Evolutionary conservation across 768 basidiomycete species (phyloP).

Genomic region (Coprinopsis marcescibilis): DNA sequence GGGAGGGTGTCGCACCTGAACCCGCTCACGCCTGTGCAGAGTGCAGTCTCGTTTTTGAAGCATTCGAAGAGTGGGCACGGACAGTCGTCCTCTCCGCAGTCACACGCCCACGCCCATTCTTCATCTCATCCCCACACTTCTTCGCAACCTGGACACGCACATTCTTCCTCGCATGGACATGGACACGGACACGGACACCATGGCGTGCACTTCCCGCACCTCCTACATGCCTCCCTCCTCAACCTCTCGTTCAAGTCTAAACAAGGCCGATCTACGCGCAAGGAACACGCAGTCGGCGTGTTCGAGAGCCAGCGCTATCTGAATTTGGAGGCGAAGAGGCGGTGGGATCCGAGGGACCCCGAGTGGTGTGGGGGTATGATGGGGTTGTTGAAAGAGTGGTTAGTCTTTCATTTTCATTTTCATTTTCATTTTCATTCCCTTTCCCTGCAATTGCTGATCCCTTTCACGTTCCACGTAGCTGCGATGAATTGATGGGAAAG

Average conservation of each 20-base stretch:
- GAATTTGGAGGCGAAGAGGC: slow-evolving; percentile 53
- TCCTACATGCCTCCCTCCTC: slow-evolving; percentile 34
- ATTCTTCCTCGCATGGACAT: slow-evolving; percentile 10
- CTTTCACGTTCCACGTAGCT: slow-evolving; percentile 24
- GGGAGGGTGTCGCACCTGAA: no score
- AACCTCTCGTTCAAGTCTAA: slow-evolving; percentile 28
- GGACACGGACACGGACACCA: slow-evolving; percentile 21
- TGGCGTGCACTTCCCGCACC: slow-evolving; percentile 29
- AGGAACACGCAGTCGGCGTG: slow-evolving; percentile 59
- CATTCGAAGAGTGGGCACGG: no score
- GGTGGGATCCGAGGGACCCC: slow-evolving; percentile 43
- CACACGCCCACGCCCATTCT: not conserved
- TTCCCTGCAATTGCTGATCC: not conserved
- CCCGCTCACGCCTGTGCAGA: slow-evolving; percentile 6
- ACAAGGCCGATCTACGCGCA: slow-evolving; percentile 21
- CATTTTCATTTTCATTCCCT: not conserved
- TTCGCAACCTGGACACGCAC: not conserved
- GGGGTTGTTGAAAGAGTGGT: slow-evolving; percentile 41
- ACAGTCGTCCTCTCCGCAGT: no score
- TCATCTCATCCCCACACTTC: not conserved
- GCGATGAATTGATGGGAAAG: slow-evolving; percentile 41
- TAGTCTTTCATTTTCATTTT: not conserved
- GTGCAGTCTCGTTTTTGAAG: slow-evolving; percentile 3
- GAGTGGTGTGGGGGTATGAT: slow-evolving; percentile 37
- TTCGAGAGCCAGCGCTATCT: slow-evolving; percentile 71